Conservation (phyloP, 2,329 filamentous ascomycete genomes). For the Monosporascus ibericus region DNA sequence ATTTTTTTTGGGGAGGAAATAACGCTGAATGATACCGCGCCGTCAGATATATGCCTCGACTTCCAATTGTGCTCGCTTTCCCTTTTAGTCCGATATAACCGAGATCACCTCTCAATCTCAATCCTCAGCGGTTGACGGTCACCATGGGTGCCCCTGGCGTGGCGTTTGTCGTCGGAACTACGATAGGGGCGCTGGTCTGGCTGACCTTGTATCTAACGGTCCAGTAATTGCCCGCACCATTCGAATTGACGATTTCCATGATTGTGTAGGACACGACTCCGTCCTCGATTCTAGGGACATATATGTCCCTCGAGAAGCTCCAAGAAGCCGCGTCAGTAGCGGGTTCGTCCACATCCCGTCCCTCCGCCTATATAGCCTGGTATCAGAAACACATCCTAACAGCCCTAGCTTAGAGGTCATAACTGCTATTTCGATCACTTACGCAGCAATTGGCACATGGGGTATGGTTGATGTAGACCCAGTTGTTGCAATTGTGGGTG, state of each 20-base stretch:
- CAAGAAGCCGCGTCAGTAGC: conserved; percentile 19
- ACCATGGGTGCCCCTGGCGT: conserved; percentile 16
- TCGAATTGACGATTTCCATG: conserved; percentile 38
- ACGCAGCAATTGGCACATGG: conserved; percentile 45
- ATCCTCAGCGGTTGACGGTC: conserved; percentile 11
- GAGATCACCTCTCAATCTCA: neutral
- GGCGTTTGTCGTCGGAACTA: conserved; percentile 19
- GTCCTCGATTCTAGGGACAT: conserved; percentile 38
- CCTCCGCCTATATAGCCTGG: conserved; percentile 35
- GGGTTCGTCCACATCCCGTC: conserved; percentile 37
- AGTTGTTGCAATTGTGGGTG: conserved; percentile 45
- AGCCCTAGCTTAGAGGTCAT: neutral
- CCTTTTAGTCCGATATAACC: neutral
- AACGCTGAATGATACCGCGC: no score
- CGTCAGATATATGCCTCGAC: neutral
- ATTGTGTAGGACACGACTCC: conserved; percentile 41
- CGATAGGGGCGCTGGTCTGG: conserved; percentile 15
- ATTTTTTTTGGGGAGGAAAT: no score
- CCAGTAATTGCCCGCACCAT: conserved; percentile 32
- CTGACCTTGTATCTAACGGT: conserved; percentile 29
- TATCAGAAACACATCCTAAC: conserved; percentile 8
- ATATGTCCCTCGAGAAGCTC: conserved; percentile 33
- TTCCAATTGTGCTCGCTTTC: neutral
- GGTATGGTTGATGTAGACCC: conserved; percentile 47
- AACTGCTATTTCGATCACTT: conserved; percentile 20